These are phyloP conservation scores for Spinacia oleracea DNA, from an alignment of 179 eudicot species.

Conservation along the genomic window DNA sequence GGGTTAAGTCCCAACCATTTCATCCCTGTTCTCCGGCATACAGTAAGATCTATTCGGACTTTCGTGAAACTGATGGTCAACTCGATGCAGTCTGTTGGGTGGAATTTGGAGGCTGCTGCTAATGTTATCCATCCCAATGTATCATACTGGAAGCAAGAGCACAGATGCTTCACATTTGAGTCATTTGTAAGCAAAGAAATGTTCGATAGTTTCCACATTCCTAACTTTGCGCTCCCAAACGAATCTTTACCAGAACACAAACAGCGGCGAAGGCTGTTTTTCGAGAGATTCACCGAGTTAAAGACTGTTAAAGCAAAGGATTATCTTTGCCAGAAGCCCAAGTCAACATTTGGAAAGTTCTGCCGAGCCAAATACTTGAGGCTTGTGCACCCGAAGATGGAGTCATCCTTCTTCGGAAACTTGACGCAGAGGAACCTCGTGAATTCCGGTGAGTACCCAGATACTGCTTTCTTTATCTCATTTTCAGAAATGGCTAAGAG, in stretches of 20 bases:
- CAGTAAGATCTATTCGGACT: slow-evolving; percentile 42
- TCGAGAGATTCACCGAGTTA: slow-evolving; percentile 54
- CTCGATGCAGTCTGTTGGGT: slow-evolving; percentile 49
- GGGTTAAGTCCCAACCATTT: slow-evolving; percentile 48
- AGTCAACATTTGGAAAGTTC: slow-evolving; percentile 58
- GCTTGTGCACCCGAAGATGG: slow-evolving; percentile 70
- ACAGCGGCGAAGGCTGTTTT: slow-evolving; percentile 43
- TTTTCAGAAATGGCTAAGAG: slow-evolving; percentile 62
- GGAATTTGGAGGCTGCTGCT: slow-evolving; percentile 50
- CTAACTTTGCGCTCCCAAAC: slow-evolving; percentile 42
- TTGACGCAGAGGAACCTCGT: slow-evolving; percentile 49
- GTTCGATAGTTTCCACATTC: slow-evolving; percentile 61
- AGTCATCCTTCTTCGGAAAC: slow-evolving; percentile 56
- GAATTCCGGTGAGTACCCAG: slow-evolving; percentile 43
- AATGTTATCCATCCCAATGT: slow-evolving; percentile 45
- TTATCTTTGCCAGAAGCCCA: slow-evolving; percentile 61
- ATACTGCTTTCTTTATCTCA: slow-evolving; percentile 43
- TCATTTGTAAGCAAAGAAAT: slow-evolving; percentile 57
- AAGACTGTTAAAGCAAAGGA: slow-evolving; percentile 53
- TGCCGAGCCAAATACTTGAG: slow-evolving; percentile 57
- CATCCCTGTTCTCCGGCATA: slow-evolving; percentile 41
- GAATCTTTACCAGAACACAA: slow-evolving; percentile 38
- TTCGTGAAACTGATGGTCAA: slow-evolving; percentile 45
- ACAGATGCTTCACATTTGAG: slow-evolving; percentile 56
- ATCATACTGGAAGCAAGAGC: slow-evolving; percentile 41